phyloP scores from a whole-genome alignment of 345 rosid species.

The Gossypium arboreum region DNA sequence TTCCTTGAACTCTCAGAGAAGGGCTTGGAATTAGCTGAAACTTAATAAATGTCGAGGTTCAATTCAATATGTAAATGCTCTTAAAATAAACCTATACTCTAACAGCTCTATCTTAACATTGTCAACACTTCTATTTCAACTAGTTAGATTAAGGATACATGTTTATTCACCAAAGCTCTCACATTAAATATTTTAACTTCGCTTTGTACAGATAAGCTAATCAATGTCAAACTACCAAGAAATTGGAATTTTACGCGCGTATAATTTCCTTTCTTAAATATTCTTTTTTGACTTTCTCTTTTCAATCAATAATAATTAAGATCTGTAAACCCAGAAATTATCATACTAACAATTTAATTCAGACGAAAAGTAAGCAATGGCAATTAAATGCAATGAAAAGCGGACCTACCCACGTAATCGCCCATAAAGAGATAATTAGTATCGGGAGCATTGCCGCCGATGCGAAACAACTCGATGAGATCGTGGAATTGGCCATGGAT shows the following conservation, averaged over 20 bases:
- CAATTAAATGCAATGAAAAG: background rate
- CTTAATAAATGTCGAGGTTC: background rate
- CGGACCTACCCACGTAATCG: slow-evolving; percentile 45
- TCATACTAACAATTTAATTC: background rate
- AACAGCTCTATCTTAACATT: background rate
- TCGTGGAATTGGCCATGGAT: slow-evolving; percentile 54
- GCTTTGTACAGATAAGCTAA: background rate
- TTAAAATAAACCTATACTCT: background rate
- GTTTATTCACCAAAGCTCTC: background rate
- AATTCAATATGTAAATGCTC: background rate
- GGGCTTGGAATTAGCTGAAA: background rate
- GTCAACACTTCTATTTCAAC: background rate
- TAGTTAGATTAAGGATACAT: background rate
- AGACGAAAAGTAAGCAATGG: background rate
- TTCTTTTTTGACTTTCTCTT: background rate
- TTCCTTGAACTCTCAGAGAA: background rate
- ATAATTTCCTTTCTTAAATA: background rate
- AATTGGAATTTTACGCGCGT: background rate
- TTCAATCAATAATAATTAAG: background rate
- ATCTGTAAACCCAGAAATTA: background rate
- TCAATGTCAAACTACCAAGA: background rate
- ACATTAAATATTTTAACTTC: background rate
- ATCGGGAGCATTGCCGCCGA: slow-evolving; percentile 50
- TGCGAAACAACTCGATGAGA: slow-evolving; percentile 53
- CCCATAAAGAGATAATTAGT: slow-evolving; percentile 59